Base-by-base conservation (phyloP, 768 basidiomycete genomes). In the Leccinum sublutescens region DNA sequence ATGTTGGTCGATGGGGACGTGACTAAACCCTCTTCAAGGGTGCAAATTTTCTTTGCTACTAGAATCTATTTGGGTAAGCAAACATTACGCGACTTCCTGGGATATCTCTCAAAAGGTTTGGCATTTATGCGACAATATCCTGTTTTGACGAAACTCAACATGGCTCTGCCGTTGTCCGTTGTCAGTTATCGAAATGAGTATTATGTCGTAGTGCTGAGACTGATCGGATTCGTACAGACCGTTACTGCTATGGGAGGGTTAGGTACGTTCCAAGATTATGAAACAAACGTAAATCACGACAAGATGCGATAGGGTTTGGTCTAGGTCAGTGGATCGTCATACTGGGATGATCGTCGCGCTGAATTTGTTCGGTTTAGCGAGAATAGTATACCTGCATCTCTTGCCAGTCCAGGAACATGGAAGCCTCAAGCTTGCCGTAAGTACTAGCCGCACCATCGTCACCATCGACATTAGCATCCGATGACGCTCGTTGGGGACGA, bases 401-500 rank as follows among this genome's bases (percentile, higher is more conserved):
- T 45, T 56, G 34, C 17, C 55, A 14, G 6, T 23, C 9, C 25
- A 5, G 19, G 6, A 10, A 17, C 12, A 43, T 9, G 43, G 19
- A 33, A 25, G 21, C 11, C 14, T 21, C 7, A 10, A 31, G 19
- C 12, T 58, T 23, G 6, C 36, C 25, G 54, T 33, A 23, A 62
- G 56, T 31, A 33, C 33, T 33, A 12, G 10, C 50, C n/a, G 10
- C 43, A 45, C 43, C 43, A 45, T 19, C 43, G 43, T 11, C 43
- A 45, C 10, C 43, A 45, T 10, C 43, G 11, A 5, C 43, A 45
- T 45, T 11, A 45, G 4, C 43, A 64, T 27, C 3, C 67, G 19
- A 56, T 69, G 63, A 11, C 69, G 12, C 64, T 71, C 0, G 63
- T 67, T 2, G 54, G 51, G 21, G 69, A 66, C 2, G 62, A 72